Evolutionary conservation across 345 rosid species (phyloP).

Genomic region (Corchorus olitorius): DNA sequence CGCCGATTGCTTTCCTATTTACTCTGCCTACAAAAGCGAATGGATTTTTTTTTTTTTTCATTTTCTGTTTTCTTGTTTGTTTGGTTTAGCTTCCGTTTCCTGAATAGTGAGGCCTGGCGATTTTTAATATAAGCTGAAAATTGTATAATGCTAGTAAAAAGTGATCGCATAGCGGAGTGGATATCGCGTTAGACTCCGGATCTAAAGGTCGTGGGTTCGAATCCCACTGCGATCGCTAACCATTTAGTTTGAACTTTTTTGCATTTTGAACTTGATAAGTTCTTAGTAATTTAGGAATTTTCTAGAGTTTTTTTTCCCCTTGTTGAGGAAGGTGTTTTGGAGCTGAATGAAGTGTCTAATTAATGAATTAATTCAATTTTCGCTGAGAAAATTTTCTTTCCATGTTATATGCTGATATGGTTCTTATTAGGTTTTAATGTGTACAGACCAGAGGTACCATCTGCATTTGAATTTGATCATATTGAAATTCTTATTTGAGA

Average conservation of each 20-base stretch:
- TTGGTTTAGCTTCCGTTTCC: neutral
- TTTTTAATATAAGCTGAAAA: neutral
- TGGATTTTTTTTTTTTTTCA: neutral
- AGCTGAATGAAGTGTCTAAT: neutral
- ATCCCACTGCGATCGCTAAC: conserved; percentile 87
- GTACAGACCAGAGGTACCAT: too few species aligned
- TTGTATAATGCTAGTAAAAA: too few species aligned
- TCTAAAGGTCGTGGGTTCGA: conserved; percentile 99
- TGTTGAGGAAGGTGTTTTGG: neutral
- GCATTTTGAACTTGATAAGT: neutral
- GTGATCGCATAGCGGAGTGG: conserved; percentile 99
- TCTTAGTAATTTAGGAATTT: neutral
- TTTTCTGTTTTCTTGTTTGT: neutral
- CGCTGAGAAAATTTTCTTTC: neutral
- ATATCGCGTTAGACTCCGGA: conserved; percentile 99
- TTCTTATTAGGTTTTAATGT: too few species aligned
- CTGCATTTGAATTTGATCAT: neutral
- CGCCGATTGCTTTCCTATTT: neutral
- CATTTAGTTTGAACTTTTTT: neutral
- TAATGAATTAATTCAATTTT: neutral
- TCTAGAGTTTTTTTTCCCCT: neutral
- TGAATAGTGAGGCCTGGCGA: neutral
- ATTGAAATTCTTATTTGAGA: neutral
- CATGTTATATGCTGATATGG: neutral
- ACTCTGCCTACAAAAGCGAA: too few species aligned